Percentiles rank a stretch among this genome's conserved stretches.
Conservation (phyloP, 495 filamentous ascomycete genomes). For the Letharia lupina region DNA sequence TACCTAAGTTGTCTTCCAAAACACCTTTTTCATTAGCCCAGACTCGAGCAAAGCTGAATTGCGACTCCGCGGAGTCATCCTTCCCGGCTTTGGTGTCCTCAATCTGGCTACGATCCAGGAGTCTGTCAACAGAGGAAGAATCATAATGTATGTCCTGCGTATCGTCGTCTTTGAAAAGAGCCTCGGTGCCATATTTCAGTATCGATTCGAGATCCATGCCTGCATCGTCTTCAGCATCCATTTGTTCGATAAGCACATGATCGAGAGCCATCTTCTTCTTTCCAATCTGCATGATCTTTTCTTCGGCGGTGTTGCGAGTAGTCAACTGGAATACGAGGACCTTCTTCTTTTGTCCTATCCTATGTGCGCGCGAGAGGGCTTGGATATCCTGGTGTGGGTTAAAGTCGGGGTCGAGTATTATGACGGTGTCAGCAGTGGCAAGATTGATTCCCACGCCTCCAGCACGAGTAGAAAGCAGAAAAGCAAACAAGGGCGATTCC, state of each 20-base stretch:
- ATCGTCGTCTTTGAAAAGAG: conserved; percentile 70
- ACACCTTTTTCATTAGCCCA: conserved; percentile 75
- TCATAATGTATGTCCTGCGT: conserved; percentile 68
- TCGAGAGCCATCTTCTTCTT: conserved; percentile 92
- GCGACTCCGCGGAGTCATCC: conserved; percentile 56
- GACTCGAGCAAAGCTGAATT: conserved; percentile 85
- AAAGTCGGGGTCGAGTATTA: conserved; percentile 96
- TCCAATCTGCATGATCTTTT: conserved; percentile 93
- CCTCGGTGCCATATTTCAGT: conserved; percentile 76
- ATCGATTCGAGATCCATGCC: conserved; percentile 77
- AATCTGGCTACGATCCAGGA: conserved; percentile 75
- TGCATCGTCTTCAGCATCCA: conserved; percentile 69
- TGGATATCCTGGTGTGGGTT: conserved; percentile 98
- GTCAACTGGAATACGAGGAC: conserved; percentile 92
- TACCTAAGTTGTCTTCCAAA: conserved; percentile 52
- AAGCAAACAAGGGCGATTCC: conserved; percentile 72
- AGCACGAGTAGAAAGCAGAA: conserved; percentile 86
- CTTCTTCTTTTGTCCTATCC: conserved; percentile 92
- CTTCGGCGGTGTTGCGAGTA: conserved; percentile 80
- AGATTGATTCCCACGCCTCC: conserved; percentile 97
- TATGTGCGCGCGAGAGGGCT: conserved; percentile 84
- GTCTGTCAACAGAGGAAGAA: conserved; percentile 66
- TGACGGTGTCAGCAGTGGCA: conserved; percentile 94
- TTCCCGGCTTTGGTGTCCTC: conserved; percentile 58
- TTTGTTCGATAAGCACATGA: conserved; percentile 83